Evolutionary conservation across 1,139 yeast genomes (phyloP).

Genomic region (Torulaspora globosa): DNA sequence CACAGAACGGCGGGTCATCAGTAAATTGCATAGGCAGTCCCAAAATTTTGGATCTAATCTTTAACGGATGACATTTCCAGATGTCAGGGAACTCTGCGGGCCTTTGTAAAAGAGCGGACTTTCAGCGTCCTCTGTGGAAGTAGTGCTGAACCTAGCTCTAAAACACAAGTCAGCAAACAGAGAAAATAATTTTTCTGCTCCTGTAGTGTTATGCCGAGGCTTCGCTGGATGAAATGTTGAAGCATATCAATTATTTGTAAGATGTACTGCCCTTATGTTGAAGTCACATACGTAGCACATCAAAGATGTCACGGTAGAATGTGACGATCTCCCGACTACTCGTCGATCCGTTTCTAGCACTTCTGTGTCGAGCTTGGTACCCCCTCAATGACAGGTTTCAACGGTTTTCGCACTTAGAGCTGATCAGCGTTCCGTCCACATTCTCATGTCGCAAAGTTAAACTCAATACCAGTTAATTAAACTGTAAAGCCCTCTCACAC

Average conservation of each 20-base stretch:
- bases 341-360: no score
- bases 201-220: constrained; percentile 20
- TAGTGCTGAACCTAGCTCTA: constrained; percentile 66
- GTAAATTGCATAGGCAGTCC: constrained; percentile 32
- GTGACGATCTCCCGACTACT: no score
- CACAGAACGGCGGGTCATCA: constrained; percentile 21
- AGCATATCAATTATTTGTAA: constrained; percentile 32
- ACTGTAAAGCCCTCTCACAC: no score
- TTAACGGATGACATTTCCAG: constrained; percentile 41
- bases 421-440: no score
- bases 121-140: constrained; percentile 52
- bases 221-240: constrained; percentile 22
- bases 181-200: constrained; percentile 39
- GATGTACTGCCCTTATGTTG: constrained; percentile 39
- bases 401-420: no score
- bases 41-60: constrained; percentile 39
- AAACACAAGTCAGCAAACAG: constrained; percentile 58
- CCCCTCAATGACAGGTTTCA: no score
- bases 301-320: no score
- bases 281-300: no score
- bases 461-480: no score
- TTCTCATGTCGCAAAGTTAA: no score
- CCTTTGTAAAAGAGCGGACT: constrained; percentile 33
- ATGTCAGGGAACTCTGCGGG: constrained; percentile 32
- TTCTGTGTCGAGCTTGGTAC: no score